These are phyloP conservation scores for Acanthamoeba quina DNA, from an alignment of 208 protist genomes.

Conservation along the genomic window DNA sequence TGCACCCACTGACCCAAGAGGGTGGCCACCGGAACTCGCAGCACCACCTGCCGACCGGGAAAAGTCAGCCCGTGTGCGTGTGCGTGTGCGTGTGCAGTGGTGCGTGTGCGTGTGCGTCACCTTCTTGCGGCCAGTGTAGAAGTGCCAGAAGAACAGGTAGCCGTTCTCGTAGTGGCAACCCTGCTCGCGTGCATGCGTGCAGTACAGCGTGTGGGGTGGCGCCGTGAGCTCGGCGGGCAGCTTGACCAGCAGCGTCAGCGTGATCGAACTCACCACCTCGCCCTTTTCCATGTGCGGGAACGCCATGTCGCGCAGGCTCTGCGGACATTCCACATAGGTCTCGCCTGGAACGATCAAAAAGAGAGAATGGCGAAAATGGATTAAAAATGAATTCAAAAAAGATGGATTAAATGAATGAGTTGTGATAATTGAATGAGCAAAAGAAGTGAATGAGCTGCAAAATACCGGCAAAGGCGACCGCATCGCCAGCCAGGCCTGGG, in stretches of 20 bases:
- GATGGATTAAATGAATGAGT: background rate
- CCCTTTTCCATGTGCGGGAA: conserved; percentile 10
- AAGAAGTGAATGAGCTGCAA: background rate
- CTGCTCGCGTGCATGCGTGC: background rate
- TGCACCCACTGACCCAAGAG: conserved; percentile 26
- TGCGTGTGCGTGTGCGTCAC: background rate
- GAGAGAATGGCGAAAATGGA: background rate
- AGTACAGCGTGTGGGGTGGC: background rate
- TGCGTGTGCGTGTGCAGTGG: too few relatives aligned
- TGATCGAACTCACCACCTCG: conserved; percentile 5
- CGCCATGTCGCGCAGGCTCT: conserved; percentile 18
- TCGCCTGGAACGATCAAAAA: background rate
- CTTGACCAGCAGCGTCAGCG: conserved; percentile 7
- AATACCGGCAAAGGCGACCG: background rate
- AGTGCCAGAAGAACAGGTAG: conserved; percentile 3
- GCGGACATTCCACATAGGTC: background rate
- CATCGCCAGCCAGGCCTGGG: background rate
- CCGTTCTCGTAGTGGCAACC: conserved; percentile 2
- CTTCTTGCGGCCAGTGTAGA: conserved; percentile 21
- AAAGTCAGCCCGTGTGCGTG: background rate
- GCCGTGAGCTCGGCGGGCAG: background rate
- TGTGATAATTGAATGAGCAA: too few relatives aligned
- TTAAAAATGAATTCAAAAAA: background rate
- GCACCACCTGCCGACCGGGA: background rate
- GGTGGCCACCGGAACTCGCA: background rate